Percentiles rank a stretch among this genome's conserved stretches.
These are phyloP conservation scores for Pseudofabraea citricarpa DNA, from an alignment of 2,329 filamentous ascomycete species.

Conservation along the genomic window DNA sequence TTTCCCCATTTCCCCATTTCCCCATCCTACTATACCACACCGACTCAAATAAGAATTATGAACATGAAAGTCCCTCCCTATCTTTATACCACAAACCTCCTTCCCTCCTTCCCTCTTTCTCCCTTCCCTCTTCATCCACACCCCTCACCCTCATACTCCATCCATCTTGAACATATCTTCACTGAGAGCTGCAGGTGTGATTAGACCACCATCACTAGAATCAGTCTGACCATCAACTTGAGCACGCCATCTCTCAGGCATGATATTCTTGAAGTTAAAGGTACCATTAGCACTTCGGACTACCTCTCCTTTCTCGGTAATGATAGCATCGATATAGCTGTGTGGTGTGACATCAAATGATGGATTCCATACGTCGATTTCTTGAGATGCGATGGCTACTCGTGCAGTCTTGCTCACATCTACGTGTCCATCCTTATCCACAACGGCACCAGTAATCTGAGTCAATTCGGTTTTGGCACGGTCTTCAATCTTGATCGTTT, in stretches of 20 bases:
- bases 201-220: not conserved
- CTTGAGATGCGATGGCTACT: conserved; percentile 72
- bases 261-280: conserved; percentile 59
- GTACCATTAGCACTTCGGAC: conserved; percentile 67
- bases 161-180: conserved; percentile 18
- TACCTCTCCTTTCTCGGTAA: conserved; percentile 86
- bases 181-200: conserved; percentile 1
- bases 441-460: conserved; percentile 72
- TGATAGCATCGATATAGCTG: conserved; percentile 83
- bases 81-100: not conserved
- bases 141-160: not conserved
- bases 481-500: conserved; percentile 86
- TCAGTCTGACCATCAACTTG: conserved; percentile 14
- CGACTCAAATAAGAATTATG: no score
- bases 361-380: conserved; percentile 91
- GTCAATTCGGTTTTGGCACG: conserved; percentile 78
- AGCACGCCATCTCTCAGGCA: conserved; percentile 49
- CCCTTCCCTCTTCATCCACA: no score
- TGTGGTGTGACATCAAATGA: conserved; percentile 94
- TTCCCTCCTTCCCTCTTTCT: no score
- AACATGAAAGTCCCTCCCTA: no score
- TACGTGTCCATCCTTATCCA: conserved; percentile 57
- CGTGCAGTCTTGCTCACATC: conserved; percentile 60
- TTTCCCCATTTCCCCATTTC: no score
- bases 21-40: no score